phyloP scores from a whole-genome alignment of 1,284 basidiomycete genomes.

The Apiotrichum veenhuisii region DNA sequence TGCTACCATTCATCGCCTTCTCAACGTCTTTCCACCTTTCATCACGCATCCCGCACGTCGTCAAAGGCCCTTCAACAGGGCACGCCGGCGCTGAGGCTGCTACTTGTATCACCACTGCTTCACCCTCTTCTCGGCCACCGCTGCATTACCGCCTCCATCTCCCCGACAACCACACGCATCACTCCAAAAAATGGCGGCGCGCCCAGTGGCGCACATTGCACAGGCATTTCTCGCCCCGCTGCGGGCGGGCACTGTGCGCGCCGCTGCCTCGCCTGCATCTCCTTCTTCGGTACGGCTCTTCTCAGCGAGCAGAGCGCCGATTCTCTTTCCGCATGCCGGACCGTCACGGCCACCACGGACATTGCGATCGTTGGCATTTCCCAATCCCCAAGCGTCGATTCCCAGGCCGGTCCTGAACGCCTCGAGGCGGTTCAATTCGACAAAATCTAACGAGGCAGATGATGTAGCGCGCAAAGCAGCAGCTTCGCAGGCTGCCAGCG shows the following conservation, averaged over 20 bases:
- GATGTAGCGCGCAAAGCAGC: neutral
- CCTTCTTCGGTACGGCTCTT: neutral
- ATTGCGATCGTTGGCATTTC: neutral
- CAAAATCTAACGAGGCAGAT: neutral
- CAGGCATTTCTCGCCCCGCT: neutral
- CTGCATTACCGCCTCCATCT: neutral
- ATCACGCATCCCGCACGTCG: neutral
- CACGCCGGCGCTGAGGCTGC: neutral
- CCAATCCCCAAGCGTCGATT: neutral
- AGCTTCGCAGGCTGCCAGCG: neutral
- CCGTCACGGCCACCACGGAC: neutral
- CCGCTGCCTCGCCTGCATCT: neutral
- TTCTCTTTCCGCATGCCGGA: too few relatives aligned
- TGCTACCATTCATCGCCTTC: neutral
- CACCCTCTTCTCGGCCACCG: neutral
- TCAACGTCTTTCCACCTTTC: neutral
- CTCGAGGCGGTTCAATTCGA: slow-evolving; percentile 1
- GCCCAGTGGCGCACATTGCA: neutral
- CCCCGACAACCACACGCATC: neutral
- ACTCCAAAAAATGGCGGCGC: slow-evolving; percentile 4
- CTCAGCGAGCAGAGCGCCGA: too few relatives aligned
- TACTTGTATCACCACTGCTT: neutral
- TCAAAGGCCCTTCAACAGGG: slow-evolving; percentile 14
- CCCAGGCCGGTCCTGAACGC: slow-evolving; percentile 6
- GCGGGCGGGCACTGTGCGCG: slow-evolving; percentile 6